Base-by-base conservation (phyloP, 192 early-diverging fungal genomes). In the Coemansia umbellata region DNA sequence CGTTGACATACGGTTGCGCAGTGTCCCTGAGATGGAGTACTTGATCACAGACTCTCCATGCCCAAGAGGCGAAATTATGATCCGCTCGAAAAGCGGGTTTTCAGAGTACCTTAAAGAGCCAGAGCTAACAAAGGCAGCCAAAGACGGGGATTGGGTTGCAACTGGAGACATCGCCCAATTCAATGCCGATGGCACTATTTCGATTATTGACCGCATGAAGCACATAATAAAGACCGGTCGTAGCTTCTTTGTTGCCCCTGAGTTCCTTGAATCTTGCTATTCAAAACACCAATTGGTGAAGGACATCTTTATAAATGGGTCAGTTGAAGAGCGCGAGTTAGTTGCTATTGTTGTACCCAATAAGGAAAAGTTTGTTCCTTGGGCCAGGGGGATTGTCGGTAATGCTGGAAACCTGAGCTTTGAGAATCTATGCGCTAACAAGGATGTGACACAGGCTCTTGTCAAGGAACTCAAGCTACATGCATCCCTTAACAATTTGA, bases 181-280 rank as follows among this genome's bases (percentile, higher is more conserved):
- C 66, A 85, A 91, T 56, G 75, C 69, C 8, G 68, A 79, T 19
- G 92, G 91, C 14, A 80, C 84, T 23, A 21, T 96, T 35, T 69
- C 69, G 40, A 87, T 98, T 54, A 86, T 98, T 60, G 91, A 93
- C 76, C 84, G 92, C 37, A 70, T 86, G 22, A 92, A 87, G 75
- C 85, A 87, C 50, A 88, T 91, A 14, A 82, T 92, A 58, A 89
- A 90, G 69, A 74, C 95, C 39, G 74, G 88, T 15, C 91, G 94
- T 57, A 94, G 96, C 47, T 91, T 94, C 69, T 97, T 91, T 59
- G 84, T 98, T 50, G 92, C 94, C 3, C 87, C 91, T 26, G 95
- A 98, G 74, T 84, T 90, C 69, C 79, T 95, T 32, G 95, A 97
- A 62, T 77, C 78, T 13, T 78, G 89, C 3, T 88, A 90, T 60